A percentile compares a stretch with the other conserved stretches of the same genome.
Evolutionary conservation across 768 basidiomycete species (phyloP).

Genomic region (Xanthoconium stramineum): DNA sequence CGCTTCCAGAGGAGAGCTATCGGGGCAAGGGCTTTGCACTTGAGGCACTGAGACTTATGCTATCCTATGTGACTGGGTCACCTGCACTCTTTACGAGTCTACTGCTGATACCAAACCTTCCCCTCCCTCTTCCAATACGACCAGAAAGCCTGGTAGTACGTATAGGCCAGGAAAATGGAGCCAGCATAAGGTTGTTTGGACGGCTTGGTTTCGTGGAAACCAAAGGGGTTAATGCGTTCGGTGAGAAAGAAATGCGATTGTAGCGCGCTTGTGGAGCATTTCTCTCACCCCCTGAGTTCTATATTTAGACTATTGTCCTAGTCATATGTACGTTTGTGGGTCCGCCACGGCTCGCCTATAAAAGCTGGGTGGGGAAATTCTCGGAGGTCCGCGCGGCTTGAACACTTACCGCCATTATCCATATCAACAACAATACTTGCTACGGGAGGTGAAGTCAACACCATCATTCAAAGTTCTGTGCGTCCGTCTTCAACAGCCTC

Average conservation of each 20-base stretch:
- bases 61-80: slow-evolving; percentile 62
- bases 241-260: slow-evolving; percentile 76
- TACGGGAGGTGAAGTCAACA: too few relatives aligned
- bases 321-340: slow-evolving; percentile 7
- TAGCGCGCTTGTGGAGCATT: too few relatives aligned
- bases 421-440: background rate
- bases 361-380: background rate
- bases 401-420: slow-evolving; percentile 8
- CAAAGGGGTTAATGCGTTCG: slow-evolving; percentile 69
- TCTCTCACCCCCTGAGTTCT: background rate
- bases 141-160: slow-evolving; percentile 58
- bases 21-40: slow-evolving; percentile 66
- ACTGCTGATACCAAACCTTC: slow-evolving; percentile 22
- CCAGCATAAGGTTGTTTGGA: slow-evolving; percentile 71
- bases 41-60: slow-evolving; percentile 61
- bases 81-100: slow-evolving; percentile 20
- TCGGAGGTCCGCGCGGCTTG: background rate
- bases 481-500: too few relatives aligned
- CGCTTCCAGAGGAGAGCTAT: slow-evolving; percentile 53
- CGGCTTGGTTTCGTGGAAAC: slow-evolving; percentile 72
- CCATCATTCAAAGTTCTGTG: too few relatives aligned
- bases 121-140: slow-evolving; percentile 42
- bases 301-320: slow-evolving; percentile 15
- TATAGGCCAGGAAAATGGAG: slow-evolving; percentile 63
- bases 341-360: slow-evolving; percentile 5